These are phyloP conservation scores for Fraxinus xanthoxyloides DNA, from an alignment of 305 asterid genomes.

Conservation along the genomic window DNA sequence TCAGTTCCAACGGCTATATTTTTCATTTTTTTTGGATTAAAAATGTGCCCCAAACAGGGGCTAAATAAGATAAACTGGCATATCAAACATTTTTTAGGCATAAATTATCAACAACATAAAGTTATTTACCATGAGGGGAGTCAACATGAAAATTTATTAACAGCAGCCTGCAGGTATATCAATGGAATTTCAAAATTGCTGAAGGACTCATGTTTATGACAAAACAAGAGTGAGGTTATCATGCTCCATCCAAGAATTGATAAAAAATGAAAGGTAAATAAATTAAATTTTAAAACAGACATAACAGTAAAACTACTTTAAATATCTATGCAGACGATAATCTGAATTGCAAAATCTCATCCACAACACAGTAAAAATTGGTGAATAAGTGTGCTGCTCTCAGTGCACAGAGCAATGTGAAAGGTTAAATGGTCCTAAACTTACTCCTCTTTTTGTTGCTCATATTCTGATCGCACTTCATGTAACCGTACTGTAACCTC, in stretches of 20 bases:
- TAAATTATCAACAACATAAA: background rate
- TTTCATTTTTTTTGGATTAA: too few relatives aligned
- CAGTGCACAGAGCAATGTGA: background rate
- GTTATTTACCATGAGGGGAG: background rate
- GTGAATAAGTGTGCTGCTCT: background rate
- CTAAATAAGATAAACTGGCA: background rate
- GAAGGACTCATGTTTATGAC: background rate
- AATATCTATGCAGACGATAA: background rate
- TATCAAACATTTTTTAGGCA: background rate
- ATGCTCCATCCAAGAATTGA: background rate
- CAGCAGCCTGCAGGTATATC: background rate
- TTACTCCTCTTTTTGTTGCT: conserved; percentile 93
- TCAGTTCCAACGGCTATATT: too few relatives aligned
- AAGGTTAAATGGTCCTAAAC: conserved; percentile 20
- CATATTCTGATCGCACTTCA: conserved; percentile 90
- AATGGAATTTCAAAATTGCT: background rate
- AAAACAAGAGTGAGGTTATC: background rate
- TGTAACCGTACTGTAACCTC: conserved; percentile 92
- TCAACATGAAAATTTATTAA: background rate
- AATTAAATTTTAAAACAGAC: background rate
- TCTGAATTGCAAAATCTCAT: background rate
- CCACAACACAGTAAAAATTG: background rate
- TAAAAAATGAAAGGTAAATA: background rate
- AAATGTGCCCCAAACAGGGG: too few relatives aligned
- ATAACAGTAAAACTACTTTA: background rate